Percentiles rank a stretch among this genome's conserved stretches.
Conservation (phyloP, 805 yeast genomes). For the Ogataea zsoltii region DNA sequence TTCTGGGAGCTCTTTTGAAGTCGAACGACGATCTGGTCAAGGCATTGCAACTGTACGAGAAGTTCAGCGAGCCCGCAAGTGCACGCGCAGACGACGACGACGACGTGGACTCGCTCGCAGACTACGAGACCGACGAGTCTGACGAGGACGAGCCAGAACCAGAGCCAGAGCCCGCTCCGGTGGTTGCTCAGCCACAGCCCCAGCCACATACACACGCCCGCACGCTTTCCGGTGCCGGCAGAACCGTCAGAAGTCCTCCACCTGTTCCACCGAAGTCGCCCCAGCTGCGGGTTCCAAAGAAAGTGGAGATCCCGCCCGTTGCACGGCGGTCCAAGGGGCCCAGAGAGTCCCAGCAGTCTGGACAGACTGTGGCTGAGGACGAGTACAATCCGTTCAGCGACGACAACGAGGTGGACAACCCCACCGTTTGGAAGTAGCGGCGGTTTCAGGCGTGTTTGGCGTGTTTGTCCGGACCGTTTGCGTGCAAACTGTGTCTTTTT, state of each 20-base stretch:
- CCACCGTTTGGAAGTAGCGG: constrained; percentile 32
- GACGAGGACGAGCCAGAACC: constrained; percentile 8
- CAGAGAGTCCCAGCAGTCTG: neutral
- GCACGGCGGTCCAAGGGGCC: neutral
- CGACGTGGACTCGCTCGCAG: constrained; percentile 41
- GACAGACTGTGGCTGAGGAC: constrained; percentile 3
- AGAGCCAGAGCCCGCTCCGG: neutral
- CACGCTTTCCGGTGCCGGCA: neutral
- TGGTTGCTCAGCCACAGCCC: constrained; percentile 1
- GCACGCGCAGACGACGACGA: constrained; percentile 42
- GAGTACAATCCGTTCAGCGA: constrained; percentile 36
- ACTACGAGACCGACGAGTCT: constrained; percentile 37
- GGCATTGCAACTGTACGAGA: constrained; percentile 70
- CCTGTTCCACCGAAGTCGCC: constrained; percentile 31
- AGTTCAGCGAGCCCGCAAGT: constrained; percentile 46
- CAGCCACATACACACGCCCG: constrained; percentile 2
- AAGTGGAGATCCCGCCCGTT: constrained; percentile 1
- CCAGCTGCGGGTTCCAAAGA: constrained; percentile 12
- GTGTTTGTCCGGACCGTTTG: too few species aligned
- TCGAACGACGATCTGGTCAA: constrained; percentile 89
- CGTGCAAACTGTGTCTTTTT: too few species aligned
- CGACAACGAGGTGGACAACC: constrained; percentile 30
- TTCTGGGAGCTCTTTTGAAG: constrained; percentile 79
- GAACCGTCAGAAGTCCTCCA: constrained; percentile 24
- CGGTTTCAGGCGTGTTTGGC: too few species aligned